phyloP scores from a whole-genome alignment of 192 early-diverging fungal genomes.

The Phlyctochytrium planicorne region DNA sequence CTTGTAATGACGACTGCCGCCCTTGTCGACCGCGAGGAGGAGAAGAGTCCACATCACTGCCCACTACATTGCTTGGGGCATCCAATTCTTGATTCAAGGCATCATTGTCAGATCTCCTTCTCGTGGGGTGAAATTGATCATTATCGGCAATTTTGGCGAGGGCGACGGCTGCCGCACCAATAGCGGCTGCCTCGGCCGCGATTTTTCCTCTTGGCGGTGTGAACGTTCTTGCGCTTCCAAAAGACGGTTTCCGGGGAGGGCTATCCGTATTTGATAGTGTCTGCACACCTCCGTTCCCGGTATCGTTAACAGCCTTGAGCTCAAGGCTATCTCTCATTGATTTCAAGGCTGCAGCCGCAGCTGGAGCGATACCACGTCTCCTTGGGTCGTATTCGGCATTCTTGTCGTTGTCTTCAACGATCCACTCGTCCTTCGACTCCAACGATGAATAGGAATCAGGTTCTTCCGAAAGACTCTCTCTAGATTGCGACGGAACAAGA shows the following conservation, averaged over 20 bases:
- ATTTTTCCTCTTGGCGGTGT: conserved; percentile 1
- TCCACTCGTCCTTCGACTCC: background rate
- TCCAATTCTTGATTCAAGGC: background rate
- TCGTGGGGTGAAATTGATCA: background rate
- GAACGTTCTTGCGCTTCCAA: background rate
- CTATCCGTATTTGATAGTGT: background rate
- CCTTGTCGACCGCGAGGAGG: conserved; percentile 1
- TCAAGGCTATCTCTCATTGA: conserved; percentile 6
- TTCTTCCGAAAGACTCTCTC: background rate
- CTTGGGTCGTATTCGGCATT: background rate
- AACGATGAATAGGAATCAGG: background rate
- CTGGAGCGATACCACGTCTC: conserved; percentile 1
- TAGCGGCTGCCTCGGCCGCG: conserved; percentile 4
- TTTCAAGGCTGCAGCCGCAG: conserved; percentile 4
- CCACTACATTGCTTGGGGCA: background rate
- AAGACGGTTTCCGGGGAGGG: background rate
- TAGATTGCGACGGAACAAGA: conserved; percentile 7
- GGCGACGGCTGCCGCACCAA: background rate
- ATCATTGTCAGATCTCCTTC: background rate
- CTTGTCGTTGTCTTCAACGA: background rate
- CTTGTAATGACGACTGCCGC: background rate
- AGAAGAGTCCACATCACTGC: background rate
- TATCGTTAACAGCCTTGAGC: background rate
- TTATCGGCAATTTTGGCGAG: background rate
- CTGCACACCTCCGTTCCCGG: background rate